Base-by-base conservation (phyloP, 2,329 filamentous ascomycete species). In the Magnaporthiopsis rhizophila region DNA sequence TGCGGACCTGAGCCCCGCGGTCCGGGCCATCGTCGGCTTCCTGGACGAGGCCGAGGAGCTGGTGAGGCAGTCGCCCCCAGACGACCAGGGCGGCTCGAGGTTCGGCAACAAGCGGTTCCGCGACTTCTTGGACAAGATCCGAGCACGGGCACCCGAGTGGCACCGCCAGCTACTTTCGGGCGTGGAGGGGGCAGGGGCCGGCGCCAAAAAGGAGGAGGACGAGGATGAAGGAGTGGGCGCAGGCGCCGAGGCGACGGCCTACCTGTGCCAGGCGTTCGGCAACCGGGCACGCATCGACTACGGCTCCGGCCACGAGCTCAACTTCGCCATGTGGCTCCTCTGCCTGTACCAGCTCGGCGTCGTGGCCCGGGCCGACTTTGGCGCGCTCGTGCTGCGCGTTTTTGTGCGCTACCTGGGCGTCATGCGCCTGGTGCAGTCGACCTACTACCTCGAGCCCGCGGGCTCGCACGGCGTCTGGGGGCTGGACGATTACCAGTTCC, bases 401-500 rank as follows among this genome's bases (percentile, higher is more conserved):
- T 97, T 98, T 74, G 81, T 86, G 38, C 86, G 87, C 63, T 99
- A 99, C 74, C 85, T 99, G 59, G 78, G 80, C 62, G 81, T 98
- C 64, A 97, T 98, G 92, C 91, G 93, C 64, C 81, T 84, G 30
- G 84, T 98, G 21, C 95, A 99, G 75, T 88, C 87, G 67, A 91
- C 92, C 3, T 99, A 99, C 78, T 99, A 99, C 72, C 87, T 99
- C 62, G 95, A 99, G 72, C 95, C 95, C 2, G 95, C 95, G 0
- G 95, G 95, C 18, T 97, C 94, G 0, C 95, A 99, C 74, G 95
- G 95, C 57, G 95, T 99, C 30, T 99, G 95, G 95, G 95, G 95
- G 24, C 80, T 99, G 1, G 95, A 99, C 72, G 95, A 99, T 75
- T 97, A 99, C 77, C 93, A 96, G 69, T 99, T 99, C 77, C 80